Percentiles rank a stretch among this genome's conserved stretches.
Conservation (phyloP, 352 stramenopile genomes). For the Globisporangium carolinianum region DNA sequence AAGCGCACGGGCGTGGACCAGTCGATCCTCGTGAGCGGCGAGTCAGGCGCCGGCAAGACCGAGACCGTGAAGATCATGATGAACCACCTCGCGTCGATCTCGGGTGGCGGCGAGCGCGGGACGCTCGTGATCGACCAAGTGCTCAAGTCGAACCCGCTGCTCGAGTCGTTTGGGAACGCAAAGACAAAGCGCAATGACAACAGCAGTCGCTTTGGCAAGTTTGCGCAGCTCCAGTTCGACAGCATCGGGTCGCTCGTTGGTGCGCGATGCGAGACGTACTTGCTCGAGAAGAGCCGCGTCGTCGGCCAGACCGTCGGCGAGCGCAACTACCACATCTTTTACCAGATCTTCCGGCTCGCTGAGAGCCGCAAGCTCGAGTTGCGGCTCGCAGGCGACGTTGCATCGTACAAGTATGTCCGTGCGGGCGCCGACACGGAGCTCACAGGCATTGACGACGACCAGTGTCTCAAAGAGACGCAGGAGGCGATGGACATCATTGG, state of each 20-base stretch:
- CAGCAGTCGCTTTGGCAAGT: constrained; percentile 74
- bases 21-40: constrained; percentile 82
- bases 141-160: constrained; percentile 65
- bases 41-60: constrained; percentile 88
- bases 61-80: constrained; percentile 92
- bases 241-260: constrained; percentile 48
- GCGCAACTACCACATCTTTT: constrained; percentile 98
- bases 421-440: constrained; percentile 44
- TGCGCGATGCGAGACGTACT: constrained; percentile 86
- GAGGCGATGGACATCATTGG: constrained; percentile 88
- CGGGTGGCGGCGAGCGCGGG: constrained; percentile 49
- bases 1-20: constrained; percentile 69
- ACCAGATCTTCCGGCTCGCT: constrained; percentile 85
- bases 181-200: constrained; percentile 86
- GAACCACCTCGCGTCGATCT: constrained; percentile 77
- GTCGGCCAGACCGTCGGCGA: constrained; percentile 87
- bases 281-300: constrained; percentile 95
- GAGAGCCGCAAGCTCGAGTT: constrained; percentile 41
- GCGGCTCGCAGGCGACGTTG: constrained; percentile 46
- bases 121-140: constrained; percentile 78
- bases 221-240: constrained; percentile 77
- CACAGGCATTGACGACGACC: constrained; percentile 58
- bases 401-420: constrained; percentile 76
- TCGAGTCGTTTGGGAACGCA: constrained; percentile 76
- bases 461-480: constrained; percentile 79